These are phyloP conservation scores for Boletus coccyginus DNA, from an alignment of 768 basidiomycete genomes.

Conservation along the genomic window DNA sequence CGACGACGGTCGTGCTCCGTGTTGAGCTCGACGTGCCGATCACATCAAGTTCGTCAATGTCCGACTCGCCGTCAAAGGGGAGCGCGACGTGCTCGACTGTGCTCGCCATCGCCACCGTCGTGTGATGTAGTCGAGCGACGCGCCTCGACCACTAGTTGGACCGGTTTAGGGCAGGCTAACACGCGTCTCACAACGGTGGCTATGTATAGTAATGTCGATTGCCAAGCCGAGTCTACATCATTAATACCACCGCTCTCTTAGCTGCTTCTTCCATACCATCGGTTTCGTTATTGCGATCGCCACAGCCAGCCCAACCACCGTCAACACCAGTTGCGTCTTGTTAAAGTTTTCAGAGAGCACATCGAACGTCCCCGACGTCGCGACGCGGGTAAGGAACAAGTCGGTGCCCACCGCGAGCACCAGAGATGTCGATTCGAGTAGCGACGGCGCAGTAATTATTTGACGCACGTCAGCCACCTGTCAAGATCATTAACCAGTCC, in stretches of 20 bases:
- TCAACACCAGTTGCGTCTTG: slow-evolving; percentile 85
- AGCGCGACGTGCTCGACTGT: slow-evolving; percentile 3
- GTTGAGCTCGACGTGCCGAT: slow-evolving; percentile 25
- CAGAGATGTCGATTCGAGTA: slow-evolving; percentile 89
- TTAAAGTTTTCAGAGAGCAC: slow-evolving; percentile 91
- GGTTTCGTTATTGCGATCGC: slow-evolving; percentile 84
- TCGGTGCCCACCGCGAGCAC: slow-evolving; percentile 87
- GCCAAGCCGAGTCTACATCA: neutral
- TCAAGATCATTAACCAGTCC: neutral
- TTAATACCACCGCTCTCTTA: slow-evolving; percentile 71
- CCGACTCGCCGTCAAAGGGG: slow-evolving; percentile 10
- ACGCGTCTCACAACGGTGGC: slow-evolving; percentile 18
- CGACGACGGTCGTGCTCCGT: slow-evolving; percentile 28
- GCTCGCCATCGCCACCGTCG: slow-evolving; percentile 3
- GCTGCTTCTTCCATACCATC: slow-evolving; percentile 67
- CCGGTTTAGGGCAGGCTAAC: slow-evolving; percentile 24
- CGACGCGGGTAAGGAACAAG: slow-evolving; percentile 80
- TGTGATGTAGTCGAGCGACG: neutral
- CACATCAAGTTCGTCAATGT: slow-evolving; percentile 30
- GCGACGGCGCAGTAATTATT: slow-evolving; percentile 76
- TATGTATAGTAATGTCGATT: slow-evolving; percentile 1
- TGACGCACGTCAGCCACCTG: slow-evolving; percentile 68
- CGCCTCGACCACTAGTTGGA: neutral
- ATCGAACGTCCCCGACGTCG: slow-evolving; percentile 90
- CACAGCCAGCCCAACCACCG: slow-evolving; percentile 63